These are phyloP conservation scores for Xanthoceras sorbifolium DNA, from an alignment of 345 rosid genomes.

Conservation along the genomic window DNA sequence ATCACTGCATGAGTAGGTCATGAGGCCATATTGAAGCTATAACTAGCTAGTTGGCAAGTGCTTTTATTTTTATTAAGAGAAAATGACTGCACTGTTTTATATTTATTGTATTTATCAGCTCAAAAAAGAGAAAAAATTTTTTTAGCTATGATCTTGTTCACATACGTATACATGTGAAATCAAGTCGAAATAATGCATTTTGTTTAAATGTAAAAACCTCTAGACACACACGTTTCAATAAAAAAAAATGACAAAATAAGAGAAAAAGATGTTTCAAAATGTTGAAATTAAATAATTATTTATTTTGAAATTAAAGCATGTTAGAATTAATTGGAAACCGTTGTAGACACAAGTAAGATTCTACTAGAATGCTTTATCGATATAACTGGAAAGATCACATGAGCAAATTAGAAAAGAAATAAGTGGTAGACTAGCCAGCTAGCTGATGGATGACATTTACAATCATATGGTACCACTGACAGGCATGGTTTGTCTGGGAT, in stretches of 20 bases:
- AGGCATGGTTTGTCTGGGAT: background rate
- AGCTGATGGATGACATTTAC: background rate
- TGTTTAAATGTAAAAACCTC: too few species aligned
- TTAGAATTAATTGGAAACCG: too few species aligned
- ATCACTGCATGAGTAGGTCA: background rate
- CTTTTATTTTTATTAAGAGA: conserved; percentile 1
- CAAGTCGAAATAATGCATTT: too few species aligned
- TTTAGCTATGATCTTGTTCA: too few species aligned
- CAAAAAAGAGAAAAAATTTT: too few species aligned
- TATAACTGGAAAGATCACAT: background rate
- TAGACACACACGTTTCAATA: too few species aligned
- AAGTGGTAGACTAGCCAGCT: background rate
- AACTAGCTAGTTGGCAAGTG: conserved; percentile 1
- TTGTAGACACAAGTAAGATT: background rate
- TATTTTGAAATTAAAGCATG: too few species aligned
- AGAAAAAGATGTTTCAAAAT: too few species aligned
- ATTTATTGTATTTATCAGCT: background rate
- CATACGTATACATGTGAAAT: background rate
- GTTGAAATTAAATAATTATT: too few species aligned
- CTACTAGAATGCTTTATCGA: background rate
- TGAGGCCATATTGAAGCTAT: background rate
- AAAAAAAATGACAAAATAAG: too few species aligned
- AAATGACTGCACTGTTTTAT: background rate
- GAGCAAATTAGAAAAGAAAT: background rate
- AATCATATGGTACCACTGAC: background rate